Percentiles rank a stretch among this genome's conserved stretches.
phyloP scores from a whole-genome alignment of 495 filamentous ascomycete genomes.

The Haplographium delicatum region DNA sequence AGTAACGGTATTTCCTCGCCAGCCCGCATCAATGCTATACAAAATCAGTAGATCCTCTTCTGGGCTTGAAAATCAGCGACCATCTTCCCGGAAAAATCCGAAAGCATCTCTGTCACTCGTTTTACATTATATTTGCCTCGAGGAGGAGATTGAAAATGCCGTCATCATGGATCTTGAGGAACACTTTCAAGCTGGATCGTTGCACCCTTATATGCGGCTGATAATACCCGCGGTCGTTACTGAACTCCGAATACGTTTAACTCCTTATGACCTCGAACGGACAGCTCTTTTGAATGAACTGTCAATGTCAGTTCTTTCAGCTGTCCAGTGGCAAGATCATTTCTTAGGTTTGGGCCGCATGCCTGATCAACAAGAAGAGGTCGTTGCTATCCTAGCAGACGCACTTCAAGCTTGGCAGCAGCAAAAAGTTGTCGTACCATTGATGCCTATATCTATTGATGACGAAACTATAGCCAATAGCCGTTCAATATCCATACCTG shows the following conservation, averaged over 20 bases:
- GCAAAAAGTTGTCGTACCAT: slow-evolving; percentile 29
- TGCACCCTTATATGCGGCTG: slow-evolving; percentile 41
- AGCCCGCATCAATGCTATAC: slow-evolving; percentile 79
- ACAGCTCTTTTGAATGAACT: slow-evolving; percentile 47
- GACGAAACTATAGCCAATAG: slow-evolving; percentile 13
- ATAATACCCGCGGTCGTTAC: slow-evolving; percentile 44
- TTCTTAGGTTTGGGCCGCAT: slow-evolving; percentile 38
- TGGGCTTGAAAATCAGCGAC: slow-evolving; percentile 24
- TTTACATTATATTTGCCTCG: slow-evolving; percentile 72
- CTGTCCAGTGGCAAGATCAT: slow-evolving; percentile 33
- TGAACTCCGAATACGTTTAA: slow-evolving; percentile 45
- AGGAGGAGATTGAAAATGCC: slow-evolving; percentile 58
- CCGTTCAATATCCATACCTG: slow-evolving; percentile 60
- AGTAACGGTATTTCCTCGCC: slow-evolving; percentile 68
- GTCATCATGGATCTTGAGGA: slow-evolving; percentile 33
- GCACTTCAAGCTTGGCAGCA: slow-evolving; percentile 36
- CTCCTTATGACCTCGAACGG: slow-evolving; percentile 55
- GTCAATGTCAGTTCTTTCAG: slow-evolving; percentile 26
- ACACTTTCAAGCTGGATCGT: slow-evolving; percentile 34
- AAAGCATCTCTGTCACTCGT: slow-evolving; percentile 59
- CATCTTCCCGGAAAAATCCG: slow-evolving; percentile 31
- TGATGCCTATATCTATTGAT: slow-evolving; percentile 21
- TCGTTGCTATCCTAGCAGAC: slow-evolving; percentile 25
- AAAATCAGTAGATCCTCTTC: slow-evolving; percentile 48
- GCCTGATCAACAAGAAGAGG: slow-evolving; percentile 20